phyloP scores from a whole-genome alignment of 768 basidiomycete genomes.

The Podaxis sp. region DNA sequence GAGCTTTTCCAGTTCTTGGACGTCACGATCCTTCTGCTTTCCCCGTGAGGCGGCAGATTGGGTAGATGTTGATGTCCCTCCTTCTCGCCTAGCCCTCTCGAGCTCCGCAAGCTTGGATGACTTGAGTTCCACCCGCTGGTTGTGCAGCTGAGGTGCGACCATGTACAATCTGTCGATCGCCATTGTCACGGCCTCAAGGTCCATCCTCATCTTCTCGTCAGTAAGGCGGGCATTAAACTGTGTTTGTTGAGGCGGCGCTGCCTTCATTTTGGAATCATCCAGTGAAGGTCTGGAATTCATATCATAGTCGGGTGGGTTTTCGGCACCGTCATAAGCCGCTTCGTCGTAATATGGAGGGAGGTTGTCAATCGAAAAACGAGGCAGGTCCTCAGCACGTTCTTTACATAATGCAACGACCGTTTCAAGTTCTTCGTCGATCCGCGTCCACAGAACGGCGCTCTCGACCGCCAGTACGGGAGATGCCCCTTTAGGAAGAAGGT shows the following conservation, averaged over 20 bases:
- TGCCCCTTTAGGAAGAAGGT: constrained; percentile 32
- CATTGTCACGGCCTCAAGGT: constrained; percentile 80
- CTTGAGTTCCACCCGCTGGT: constrained; percentile 92
- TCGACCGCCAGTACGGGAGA: constrained; percentile 56
- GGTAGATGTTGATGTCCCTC: constrained; percentile 21
- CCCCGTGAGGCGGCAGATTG: constrained; percentile 15
- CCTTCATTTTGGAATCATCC: constrained; percentile 35
- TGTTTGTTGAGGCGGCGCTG: constrained; percentile 25
- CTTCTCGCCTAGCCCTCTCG: constrained; percentile 62
- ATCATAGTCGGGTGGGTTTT: constrained; percentile 58
- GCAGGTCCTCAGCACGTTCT: constrained; percentile 46
- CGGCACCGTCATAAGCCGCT: constrained; percentile 25
- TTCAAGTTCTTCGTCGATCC: constrained; percentile 75
- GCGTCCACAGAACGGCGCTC: constrained; percentile 68
- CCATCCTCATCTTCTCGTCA: constrained; percentile 82
- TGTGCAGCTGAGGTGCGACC: constrained; percentile 84
- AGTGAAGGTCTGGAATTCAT: constrained; percentile 32
- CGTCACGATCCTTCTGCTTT: constrained; percentile 48
- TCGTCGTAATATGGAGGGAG: constrained; percentile 53
- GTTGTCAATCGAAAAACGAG: constrained; percentile 31
- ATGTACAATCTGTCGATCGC: constrained; percentile 90
- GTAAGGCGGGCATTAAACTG: constrained; percentile 25
- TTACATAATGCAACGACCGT: constrained; percentile 65
- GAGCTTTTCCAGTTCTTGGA: constrained; percentile 67
- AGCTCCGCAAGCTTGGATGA: constrained; percentile 72